phyloP scores from a whole-genome alignment of 2,329 filamentous ascomycete species.

The Phyllosticta paracitricarpa region DNA sequence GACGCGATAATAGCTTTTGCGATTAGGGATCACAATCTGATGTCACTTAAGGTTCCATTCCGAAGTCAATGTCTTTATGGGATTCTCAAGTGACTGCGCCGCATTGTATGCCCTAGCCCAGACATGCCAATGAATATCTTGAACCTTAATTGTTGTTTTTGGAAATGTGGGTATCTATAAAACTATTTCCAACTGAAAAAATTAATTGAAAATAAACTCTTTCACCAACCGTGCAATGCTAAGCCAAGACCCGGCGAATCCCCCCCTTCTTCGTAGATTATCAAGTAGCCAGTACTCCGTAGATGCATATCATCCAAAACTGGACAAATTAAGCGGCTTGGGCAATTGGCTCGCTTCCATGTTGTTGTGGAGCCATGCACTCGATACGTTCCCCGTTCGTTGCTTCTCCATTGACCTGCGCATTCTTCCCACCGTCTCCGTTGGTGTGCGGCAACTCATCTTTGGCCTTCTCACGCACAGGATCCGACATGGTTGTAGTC shows the following conservation, averaged over 20 bases:
- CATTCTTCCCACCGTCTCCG: not conserved
- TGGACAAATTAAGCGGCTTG: no score
- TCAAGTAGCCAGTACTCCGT: not conserved
- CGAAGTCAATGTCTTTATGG: no score
- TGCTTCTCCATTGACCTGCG: no score
- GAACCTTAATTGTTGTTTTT: not conserved
- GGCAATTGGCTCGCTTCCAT: no score
- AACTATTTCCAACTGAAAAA: not conserved
- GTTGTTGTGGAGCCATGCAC: no score
- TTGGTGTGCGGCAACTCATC: not conserved
- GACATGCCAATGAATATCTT: no score
- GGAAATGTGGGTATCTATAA: not conserved
- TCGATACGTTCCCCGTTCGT: no score
- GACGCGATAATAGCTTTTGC: no score
- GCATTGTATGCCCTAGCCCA: no score
- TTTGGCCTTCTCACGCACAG: not conserved
- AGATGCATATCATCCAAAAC: not conserved
- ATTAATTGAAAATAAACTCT: not conserved
- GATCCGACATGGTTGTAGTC: not conserved
- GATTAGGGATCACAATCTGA: no score
- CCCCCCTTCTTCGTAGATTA: not conserved
- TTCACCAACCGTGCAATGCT: not conserved
- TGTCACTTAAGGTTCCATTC: no score
- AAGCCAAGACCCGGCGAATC: not conserved
- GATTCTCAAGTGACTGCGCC: no score